phyloP scores from a whole-genome alignment of 768 basidiomycete species.

The Phylloporus arenicola region DNA sequence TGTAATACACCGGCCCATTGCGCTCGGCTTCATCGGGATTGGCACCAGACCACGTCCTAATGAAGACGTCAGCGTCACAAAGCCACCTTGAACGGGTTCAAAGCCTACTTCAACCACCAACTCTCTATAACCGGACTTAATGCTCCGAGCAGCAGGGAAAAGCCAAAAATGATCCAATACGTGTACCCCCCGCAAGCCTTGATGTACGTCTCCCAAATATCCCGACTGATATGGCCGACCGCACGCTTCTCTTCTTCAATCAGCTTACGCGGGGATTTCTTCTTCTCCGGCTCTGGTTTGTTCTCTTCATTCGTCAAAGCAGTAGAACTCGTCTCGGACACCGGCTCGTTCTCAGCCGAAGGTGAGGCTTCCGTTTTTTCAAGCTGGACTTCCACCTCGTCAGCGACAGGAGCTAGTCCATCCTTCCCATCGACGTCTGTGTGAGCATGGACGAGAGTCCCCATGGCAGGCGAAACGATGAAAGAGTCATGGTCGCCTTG shows the following conservation, averaged over 20 bases:
- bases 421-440: slow-evolving; percentile 40
- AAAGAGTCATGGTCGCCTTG: slow-evolving; percentile 64
- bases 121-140: slow-evolving; percentile 66
- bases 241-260: slow-evolving; percentile 82
- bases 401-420: slow-evolving; percentile 17
- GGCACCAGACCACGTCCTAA: slow-evolving; percentile 54
- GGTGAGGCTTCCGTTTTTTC: slow-evolving; percentile 19
- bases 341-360: slow-evolving; percentile 17
- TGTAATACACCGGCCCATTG: slow-evolving; percentile 43
- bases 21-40: slow-evolving; percentile 35
- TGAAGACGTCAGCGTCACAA: slow-evolving; percentile 22
- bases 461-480: slow-evolving; percentile 60
- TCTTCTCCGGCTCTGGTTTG: slow-evolving; percentile 38
- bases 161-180: slow-evolving; percentile 57
- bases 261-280: slow-evolving; percentile 71
- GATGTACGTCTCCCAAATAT: slow-evolving; percentile 62
- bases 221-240: slow-evolving; percentile 59
- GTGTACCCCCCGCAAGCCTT: slow-evolving; percentile 42
- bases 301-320: slow-evolving; percentile 34
- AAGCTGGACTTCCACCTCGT: slow-evolving; percentile 1
- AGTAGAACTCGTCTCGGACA: slow-evolving; percentile 42
- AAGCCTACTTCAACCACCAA: slow-evolving; percentile 55
- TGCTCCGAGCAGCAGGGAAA: slow-evolving; percentile 50
- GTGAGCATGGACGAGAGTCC: slow-evolving; percentile 58
- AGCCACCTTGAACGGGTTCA: neutral